Evolutionary conservation across 139 green algal species (phyloP), one percentile per base, ranked within the genome.

Genomic region (Chlorella vulgaris): DNA sequence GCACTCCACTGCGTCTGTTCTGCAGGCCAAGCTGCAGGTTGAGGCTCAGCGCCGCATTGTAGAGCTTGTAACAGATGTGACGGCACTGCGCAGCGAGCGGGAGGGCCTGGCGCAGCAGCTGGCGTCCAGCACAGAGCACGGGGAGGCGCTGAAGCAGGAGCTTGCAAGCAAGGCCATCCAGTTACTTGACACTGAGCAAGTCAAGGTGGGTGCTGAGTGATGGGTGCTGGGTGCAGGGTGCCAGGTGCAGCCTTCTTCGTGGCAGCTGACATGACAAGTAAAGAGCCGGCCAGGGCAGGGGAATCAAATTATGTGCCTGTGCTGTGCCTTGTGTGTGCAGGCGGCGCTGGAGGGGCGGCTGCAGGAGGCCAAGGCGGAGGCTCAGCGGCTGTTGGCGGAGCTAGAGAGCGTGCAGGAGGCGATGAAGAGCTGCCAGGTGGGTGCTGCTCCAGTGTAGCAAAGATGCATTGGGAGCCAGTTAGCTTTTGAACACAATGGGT

Each of bases 131-230:
- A 35, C 36, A 4, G 39, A 7, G 4, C 28, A 61, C n/a, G 26
- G 31, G 61, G 74, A 80, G 26, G 22, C 33, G 7, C 7, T 67
- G 24, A 42, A 26, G 19, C 29, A 31, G 53, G 73, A 79, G 35
- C 73, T 79, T 7, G 36, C 26, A 29, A 19, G n/a, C 58, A 58
- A 61, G 74, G 31, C 38, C 39, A 47, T 28, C 39, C 38, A 33
- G 74, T 38, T 80, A 39, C 55, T 47, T 29, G 74, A 60, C 33
- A 36, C 18, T 38, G 18, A 29, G 28, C 15, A 13, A 10, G 53
- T 53, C 73, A 79, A 79, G 73, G 73, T 79, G 35, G 73, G 73
- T 53, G 50, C 4, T n/a, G 31, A 24, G 22, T 68, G n/a, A 19
- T 29, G 28, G 1, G n/a, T 6, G 31, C 62, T 43, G 1, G 21